These are phyloP conservation scores for Solanum bulbocastanum DNA, from an alignment of 257 asterid species.

Conservation along the genomic window DNA sequence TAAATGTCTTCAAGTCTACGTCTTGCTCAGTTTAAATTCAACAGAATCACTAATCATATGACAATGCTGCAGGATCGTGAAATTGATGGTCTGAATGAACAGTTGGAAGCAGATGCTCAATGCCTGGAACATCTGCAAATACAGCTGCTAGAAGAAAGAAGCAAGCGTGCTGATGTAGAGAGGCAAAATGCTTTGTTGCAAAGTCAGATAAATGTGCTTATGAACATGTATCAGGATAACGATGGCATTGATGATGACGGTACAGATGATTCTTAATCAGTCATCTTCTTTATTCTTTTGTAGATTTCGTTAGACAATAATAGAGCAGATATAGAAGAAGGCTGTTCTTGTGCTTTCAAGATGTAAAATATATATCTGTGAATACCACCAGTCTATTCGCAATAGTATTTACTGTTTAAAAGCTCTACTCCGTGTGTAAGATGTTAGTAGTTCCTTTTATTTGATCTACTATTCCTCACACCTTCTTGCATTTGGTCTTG, in stretches of 20 bases:
- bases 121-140: slow-evolving; percentile 83
- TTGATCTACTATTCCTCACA: background rate
- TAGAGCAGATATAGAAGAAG: background rate
- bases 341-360: background rate
- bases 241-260: slow-evolving; percentile 50
- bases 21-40: background rate
- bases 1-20: background rate
- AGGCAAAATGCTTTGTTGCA: slow-evolving; percentile 74
- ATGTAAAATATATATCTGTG: background rate
- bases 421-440: background rate
- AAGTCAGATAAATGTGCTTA: slow-evolving; percentile 72
- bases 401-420: background rate
- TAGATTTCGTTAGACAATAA: background rate
- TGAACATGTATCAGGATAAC: slow-evolving; percentile 84
- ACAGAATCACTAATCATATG: background rate
- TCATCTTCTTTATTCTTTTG: background rate
- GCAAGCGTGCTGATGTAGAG: slow-evolving; percentile 82
- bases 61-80: slow-evolving; percentile 74
- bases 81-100: slow-evolving; percentile 87
- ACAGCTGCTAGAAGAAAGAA: slow-evolving; percentile 85
- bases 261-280: slow-evolving; percentile 20
- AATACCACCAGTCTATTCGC: background rate
- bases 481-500: background rate
- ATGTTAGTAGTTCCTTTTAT: background rate
- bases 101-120: slow-evolving; percentile 75